Evolutionary conservation across 805 yeast genomes (phyloP).

Genomic region (Middelhovenomyces tepae): DNA sequence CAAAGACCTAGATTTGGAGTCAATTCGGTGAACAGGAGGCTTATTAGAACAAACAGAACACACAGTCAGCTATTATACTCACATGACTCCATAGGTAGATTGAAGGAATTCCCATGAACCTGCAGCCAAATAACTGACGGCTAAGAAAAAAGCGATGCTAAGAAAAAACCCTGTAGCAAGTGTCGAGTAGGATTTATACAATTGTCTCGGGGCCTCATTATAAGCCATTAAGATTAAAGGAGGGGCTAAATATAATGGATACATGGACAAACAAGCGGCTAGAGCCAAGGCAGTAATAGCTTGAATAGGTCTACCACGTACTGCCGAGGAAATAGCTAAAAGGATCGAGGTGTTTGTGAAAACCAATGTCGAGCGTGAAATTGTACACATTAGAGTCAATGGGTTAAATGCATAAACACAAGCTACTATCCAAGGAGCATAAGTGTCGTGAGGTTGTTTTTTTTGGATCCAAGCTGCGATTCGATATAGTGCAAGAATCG

Average conservation of each 20-base stretch:
- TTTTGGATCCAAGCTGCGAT: constrained; percentile 29
- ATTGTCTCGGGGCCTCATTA: constrained; percentile 5
- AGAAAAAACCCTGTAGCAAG: constrained; percentile 12
- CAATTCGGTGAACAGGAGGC: constrained; percentile 55
- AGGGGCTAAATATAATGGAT: constrained; percentile 50
- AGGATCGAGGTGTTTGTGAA: constrained; percentile 54
- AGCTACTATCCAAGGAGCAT: constrained; percentile 41
- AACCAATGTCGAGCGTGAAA: constrained; percentile 57
- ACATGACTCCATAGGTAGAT: constrained; percentile 42
- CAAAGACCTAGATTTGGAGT: constrained; percentile 90
- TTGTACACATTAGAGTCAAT: constrained; percentile 54
- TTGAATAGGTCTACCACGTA: constrained; percentile 31
- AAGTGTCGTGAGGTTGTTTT: constrained; percentile 22
- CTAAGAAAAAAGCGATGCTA: constrained; percentile 15
- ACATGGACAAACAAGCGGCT: constrained; percentile 55
- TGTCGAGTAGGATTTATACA: constrained; percentile 2
- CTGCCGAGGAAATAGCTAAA: constrained; percentile 38
- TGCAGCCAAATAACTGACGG: constrained; percentile 20
- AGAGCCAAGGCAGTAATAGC: constrained; percentile 49
- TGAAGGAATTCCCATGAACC: constrained; percentile 36
- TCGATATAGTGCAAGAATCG: constrained; percentile 45
- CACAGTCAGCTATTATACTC: not conserved
- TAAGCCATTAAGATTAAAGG: constrained; percentile 39
- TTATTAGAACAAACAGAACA: constrained; percentile 32
- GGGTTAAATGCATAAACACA: constrained; percentile 75